phyloP scores from a whole-genome alignment of 371 early-diverging fungal genomes.

The Mucor circinelloides region DNA sequence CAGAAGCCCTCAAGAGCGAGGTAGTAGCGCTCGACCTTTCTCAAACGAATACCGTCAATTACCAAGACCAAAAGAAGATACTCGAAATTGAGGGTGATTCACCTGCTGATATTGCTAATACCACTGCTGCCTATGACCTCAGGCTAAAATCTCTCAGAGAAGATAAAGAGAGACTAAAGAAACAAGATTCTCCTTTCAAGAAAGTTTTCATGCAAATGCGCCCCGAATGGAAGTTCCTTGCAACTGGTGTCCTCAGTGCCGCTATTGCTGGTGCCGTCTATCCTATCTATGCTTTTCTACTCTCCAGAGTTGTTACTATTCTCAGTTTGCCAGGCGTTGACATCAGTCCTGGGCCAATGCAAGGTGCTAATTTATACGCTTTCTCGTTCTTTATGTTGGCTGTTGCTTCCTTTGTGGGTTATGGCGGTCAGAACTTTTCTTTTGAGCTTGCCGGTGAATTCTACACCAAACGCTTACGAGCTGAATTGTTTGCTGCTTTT shows the following conservation, averaged over 20 bases:
- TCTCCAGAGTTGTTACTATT: conserved; percentile 4
- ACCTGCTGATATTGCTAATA: neutral
- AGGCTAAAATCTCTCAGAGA: conserved; percentile 43
- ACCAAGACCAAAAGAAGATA: neutral
- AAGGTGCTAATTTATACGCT: conserved; percentile 68
- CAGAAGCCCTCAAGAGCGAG: neutral
- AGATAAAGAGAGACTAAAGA: conserved; percentile 34
- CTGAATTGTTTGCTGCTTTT: conserved; percentile 53
- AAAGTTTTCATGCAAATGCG: conserved; percentile 36
- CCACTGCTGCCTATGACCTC: conserved; percentile 35
- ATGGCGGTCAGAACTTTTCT: conserved; percentile 24
- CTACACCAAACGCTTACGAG: conserved; percentile 59
- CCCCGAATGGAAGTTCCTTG: conserved; percentile 35
- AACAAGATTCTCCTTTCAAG: conserved; percentile 48
- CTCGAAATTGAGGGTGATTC: neutral
- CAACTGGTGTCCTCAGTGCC: conserved; percentile 42
- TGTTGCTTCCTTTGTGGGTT: conserved; percentile 41
- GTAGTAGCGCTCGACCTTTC: neutral
- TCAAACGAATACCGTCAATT: neutral
- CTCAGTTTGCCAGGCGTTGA: neutral
- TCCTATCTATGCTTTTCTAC: conserved; percentile 21
- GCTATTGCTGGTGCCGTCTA: conserved; percentile 53
- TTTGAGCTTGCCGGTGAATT: conserved; percentile 56
- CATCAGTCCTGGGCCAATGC: conserved; percentile 41
- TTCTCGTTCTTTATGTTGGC: conserved; percentile 65